Percentiles rank a stretch among this genome's conserved stretches.
Conservation (phyloP, 495 filamentous ascomycete genomes). For the Eremomyces bilateralis region DNA sequence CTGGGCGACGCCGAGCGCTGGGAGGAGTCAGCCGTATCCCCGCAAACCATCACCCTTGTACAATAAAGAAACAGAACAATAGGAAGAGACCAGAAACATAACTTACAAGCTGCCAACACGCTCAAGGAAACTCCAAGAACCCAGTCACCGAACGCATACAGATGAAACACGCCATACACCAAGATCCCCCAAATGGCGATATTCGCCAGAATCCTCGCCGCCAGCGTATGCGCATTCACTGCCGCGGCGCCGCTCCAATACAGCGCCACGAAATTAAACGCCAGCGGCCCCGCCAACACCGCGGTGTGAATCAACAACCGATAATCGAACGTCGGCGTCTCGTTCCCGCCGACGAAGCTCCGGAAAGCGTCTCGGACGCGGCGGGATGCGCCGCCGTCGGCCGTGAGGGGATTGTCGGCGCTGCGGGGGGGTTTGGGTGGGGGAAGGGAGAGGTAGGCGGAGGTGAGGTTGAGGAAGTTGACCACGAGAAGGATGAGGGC, state of each 20-base stretch:
- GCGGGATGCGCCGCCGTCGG: too few relatives aligned
- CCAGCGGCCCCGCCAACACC: slow-evolving; percentile 52
- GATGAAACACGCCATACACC: slow-evolving; percentile 47
- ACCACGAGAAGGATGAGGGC: slow-evolving; percentile 53
- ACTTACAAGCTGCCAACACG: slow-evolving; percentile 42
- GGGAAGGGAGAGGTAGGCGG: slow-evolving; percentile 56
- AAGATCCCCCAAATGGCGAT: slow-evolving; percentile 69
- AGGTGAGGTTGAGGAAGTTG: slow-evolving; percentile 58
- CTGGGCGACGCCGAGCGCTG: slow-evolving; percentile 55
- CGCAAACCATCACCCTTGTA: too few relatives aligned
- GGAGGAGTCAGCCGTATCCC: slow-evolving; percentile 1
- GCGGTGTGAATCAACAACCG: slow-evolving; percentile 63
- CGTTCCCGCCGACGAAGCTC: too few relatives aligned
- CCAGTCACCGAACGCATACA: slow-evolving; percentile 54
- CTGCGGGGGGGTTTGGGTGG: too few relatives aligned
- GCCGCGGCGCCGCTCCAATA: slow-evolving; percentile 77
- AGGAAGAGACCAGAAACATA: too few relatives aligned
- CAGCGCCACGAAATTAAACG: slow-evolving; percentile 63
- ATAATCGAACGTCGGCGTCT: slow-evolving; percentile 37
- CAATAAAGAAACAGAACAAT: too few relatives aligned
- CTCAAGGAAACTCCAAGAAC: slow-evolving; percentile 60
- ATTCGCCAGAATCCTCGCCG: slow-evolving; percentile 59
- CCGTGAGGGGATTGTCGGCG: too few relatives aligned
- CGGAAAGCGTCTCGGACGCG: too few relatives aligned
- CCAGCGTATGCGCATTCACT: slow-evolving; percentile 33